Evolutionary conservation across 257 asterid species (phyloP).

Genomic region (Salvia hispanica): DNA sequence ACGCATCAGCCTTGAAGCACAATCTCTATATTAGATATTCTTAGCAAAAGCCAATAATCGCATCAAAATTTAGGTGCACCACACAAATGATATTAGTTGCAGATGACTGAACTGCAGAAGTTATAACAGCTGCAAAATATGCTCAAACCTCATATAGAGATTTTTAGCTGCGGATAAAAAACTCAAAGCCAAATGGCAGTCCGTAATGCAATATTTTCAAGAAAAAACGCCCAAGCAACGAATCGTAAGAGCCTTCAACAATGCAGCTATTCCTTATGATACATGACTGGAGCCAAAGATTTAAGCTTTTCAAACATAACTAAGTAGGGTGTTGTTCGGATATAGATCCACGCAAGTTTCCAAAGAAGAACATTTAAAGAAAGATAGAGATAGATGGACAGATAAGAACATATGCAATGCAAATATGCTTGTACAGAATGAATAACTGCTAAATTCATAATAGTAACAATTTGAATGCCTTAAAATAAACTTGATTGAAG

Average conservation of each 20-base stretch:
- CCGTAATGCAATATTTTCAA: conserved; percentile 9
- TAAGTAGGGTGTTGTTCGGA: background rate
- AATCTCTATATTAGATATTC: conserved; percentile 2
- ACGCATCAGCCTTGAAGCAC: background rate
- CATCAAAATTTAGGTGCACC: conserved; percentile 1
- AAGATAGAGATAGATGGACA: background rate
- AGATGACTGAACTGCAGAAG: conserved; percentile 1
- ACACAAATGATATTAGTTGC: background rate
- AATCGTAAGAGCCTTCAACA: conserved; percentile 16
- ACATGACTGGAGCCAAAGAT: conserved; percentile 25
- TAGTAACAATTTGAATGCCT: background rate
- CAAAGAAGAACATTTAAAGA: background rate
- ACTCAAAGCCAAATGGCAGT: no score
- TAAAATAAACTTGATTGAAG: conserved; percentile 15
- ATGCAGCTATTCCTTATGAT: conserved; percentile 8
- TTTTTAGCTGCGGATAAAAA: background rate
- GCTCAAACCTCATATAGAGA: background rate
- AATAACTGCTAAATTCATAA: background rate
- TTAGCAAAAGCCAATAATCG: background rate
- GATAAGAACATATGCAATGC: background rate
- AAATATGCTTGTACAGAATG: background rate
- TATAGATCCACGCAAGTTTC: conserved; percentile 12
- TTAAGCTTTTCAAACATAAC: conserved; percentile 17
- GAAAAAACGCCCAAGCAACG: conserved; percentile 1
- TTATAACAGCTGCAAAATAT: background rate